Percentiles rank a stretch among this genome's conserved stretches.
Evolutionary conservation across 2,329 filamentous ascomycete genomes (phyloP).

Genomic region (Fonsecaea multimorphosa): DNA sequence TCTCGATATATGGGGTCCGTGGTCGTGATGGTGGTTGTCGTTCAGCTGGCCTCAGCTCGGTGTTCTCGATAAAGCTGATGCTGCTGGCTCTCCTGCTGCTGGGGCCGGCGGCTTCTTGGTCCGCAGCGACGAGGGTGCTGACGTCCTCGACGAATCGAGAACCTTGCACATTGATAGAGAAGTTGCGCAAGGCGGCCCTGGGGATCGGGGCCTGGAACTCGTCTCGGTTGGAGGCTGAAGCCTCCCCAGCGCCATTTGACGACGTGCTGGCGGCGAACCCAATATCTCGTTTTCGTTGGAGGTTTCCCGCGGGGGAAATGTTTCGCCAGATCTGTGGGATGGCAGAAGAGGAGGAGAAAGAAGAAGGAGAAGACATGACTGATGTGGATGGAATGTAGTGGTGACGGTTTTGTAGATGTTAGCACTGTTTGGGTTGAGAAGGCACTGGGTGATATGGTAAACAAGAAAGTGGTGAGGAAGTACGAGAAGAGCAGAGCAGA

Average conservation of each 20-base stretch:
- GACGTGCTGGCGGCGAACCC: background rate
- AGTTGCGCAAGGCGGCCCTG: background rate
- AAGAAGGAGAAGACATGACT: background rate
- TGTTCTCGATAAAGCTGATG: background rate
- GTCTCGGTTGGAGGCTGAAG: background rate
- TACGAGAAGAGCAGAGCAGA: background rate
- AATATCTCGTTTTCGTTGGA: background rate
- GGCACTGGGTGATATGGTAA: background rate
- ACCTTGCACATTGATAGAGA: background rate
- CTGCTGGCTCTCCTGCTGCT: background rate
- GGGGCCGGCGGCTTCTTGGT: background rate
- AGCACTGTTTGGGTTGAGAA: background rate
- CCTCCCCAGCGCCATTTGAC: background rate
- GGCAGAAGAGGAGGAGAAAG: background rate
- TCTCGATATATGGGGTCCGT: background rate
- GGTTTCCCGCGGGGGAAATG: background rate
- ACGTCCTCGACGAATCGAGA: background rate
- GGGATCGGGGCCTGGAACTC: background rate
- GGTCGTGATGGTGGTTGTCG: background rate
- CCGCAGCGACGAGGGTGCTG: background rate
- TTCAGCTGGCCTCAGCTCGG: background rate
- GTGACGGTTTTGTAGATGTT: background rate
- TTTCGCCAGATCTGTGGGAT: constrained; percentile 1
- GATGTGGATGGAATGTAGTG: background rate
- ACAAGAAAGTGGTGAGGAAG: background rate